A percentile compares a stretch with the other conserved stretches of the same genome.
Evolutionary conservation across 495 filamentous ascomycete species (phyloP).

Genomic region (Aspergillus asperescens): DNA sequence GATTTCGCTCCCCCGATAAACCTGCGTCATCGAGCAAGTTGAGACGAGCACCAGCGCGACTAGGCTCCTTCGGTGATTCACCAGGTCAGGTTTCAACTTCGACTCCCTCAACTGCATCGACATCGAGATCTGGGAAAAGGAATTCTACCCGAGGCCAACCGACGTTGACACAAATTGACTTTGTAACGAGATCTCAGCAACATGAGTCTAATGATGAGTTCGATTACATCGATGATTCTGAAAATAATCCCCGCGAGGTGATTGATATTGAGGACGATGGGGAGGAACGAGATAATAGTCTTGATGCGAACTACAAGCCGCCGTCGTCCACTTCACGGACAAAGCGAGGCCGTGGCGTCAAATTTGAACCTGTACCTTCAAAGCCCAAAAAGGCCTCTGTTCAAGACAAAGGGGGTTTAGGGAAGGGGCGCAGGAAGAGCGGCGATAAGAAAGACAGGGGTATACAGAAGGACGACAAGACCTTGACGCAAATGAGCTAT

Average conservation of each 20-base stretch:
- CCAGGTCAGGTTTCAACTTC: constrained; percentile 10
- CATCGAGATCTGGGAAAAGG: constrained; percentile 21
- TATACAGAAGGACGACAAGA: constrained; percentile 34
- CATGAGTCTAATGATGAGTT: constrained; percentile 29
- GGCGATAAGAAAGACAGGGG: constrained; percentile 21
- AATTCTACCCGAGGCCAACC: constrained; percentile 27
- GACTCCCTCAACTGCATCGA: constrained; percentile 12
- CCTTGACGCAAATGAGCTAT: constrained; percentile 46
- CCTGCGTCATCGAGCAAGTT: constrained; percentile 19
- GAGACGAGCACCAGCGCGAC: constrained; percentile 17
- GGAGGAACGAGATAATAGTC: constrained; percentile 16
- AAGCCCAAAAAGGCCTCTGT: constrained; percentile 11
- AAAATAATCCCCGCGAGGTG: constrained; percentile 13
- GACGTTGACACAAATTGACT: constrained; percentile 44
- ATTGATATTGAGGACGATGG: constrained; percentile 27
- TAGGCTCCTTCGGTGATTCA: constrained; percentile 9
- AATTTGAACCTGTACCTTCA: constrained; percentile 16
- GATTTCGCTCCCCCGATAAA: constrained; percentile 28
- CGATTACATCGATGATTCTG: constrained; percentile 23
- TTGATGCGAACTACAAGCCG: constrained; percentile 25
- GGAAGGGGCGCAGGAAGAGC: constrained; percentile 20
- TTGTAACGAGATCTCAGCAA: constrained; percentile 26
- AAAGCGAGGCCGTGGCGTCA: constrained; percentile 14
- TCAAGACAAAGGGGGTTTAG: not conserved
- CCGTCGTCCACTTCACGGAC: constrained; percentile 16